These are phyloP conservation scores for Venturia asperata DNA, from an alignment of 2,329 filamentous ascomycete genomes.

Conservation along the genomic window DNA sequence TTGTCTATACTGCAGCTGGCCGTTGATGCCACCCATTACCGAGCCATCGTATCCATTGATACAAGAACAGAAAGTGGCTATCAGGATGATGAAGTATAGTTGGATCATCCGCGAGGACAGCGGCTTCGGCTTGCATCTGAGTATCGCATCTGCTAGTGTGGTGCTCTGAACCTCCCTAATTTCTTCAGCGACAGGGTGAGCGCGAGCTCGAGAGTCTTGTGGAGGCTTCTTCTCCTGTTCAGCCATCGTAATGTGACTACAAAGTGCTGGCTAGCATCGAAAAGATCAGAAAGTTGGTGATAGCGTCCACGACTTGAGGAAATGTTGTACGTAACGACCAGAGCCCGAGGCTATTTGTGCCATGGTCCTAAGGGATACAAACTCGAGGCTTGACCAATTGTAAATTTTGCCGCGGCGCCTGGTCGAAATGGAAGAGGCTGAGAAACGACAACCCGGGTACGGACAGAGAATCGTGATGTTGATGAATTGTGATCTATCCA, in stretches of 20 bases:
- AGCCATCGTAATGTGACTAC: not conserved
- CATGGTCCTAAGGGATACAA: not conserved
- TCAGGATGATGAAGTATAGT: constrained; percentile 37
- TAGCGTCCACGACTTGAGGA: not conserved
- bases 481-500: not conserved
- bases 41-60: constrained; percentile 46
- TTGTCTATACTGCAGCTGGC: constrained; percentile 38
- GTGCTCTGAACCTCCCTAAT: constrained; percentile 25
- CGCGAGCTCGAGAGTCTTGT: not conserved
- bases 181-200: not conserved
- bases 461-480: not conserved
- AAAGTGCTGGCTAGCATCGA: not conserved
- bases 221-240: not conserved
- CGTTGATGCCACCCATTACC: constrained; percentile 45
- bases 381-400: not conserved
- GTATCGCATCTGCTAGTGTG: constrained; percentile 39
- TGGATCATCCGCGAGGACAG: constrained; percentile 40
- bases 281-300: not conserved
- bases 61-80: constrained; percentile 40
- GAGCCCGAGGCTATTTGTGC: not conserved
- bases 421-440: not conserved
- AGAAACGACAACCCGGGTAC: not conserved
- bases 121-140: constrained; percentile 38
- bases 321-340: not conserved
- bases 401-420: not conserved